Evolutionary conservation across 2,329 filamentous ascomycete species (phyloP).

Genomic region (Hirsutella minnesotensis): DNA sequence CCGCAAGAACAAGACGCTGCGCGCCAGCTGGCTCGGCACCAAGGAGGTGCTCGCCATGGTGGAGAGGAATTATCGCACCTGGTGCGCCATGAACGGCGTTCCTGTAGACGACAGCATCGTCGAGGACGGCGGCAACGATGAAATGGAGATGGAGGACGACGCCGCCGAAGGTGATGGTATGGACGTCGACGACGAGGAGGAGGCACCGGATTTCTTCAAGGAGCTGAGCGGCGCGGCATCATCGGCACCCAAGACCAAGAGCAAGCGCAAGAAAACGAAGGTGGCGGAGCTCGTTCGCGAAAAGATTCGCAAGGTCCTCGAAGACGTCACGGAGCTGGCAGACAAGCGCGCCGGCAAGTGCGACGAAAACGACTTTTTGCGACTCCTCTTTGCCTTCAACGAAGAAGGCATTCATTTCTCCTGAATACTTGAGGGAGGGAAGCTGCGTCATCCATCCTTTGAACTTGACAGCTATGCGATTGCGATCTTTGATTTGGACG

Average conservation of each 20-base stretch:
- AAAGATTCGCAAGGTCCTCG: slow-evolving; percentile 78
- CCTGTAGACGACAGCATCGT: slow-evolving; percentile 56
- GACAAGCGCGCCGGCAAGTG: slow-evolving; percentile 77
- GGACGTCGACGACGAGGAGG: slow-evolving; percentile 56
- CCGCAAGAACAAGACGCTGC: slow-evolving; percentile 81
- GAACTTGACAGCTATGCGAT: too few relatives aligned
- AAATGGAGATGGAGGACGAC: slow-evolving; percentile 26
- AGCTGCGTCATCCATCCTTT: too few relatives aligned
- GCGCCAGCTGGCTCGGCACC: slow-evolving; percentile 70
- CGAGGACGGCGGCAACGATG: slow-evolving; percentile 28
- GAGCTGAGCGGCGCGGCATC: slow-evolving; percentile 36
- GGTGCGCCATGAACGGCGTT: slow-evolving; percentile 78
- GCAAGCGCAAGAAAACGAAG: slow-evolving; percentile 66
- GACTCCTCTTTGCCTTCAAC: slow-evolving; percentile 71
- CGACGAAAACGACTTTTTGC: slow-evolving; percentile 86
- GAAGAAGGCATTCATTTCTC: slow-evolving; percentile 88
- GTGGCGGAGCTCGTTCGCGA: slow-evolving; percentile 71
- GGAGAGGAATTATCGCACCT: slow-evolving; percentile 79
- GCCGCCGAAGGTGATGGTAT: slow-evolving; percentile 33
- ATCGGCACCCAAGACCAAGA: slow-evolving; percentile 43
- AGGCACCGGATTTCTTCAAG: slow-evolving; percentile 76
- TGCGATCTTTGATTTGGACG: too few relatives aligned
- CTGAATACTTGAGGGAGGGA: slow-evolving; percentile 22
- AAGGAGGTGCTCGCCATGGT: slow-evolving; percentile 72
- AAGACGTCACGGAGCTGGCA: slow-evolving; percentile 65